Percentiles rank a stretch among this genome's conserved stretches.
Evolutionary conservation across 2,329 filamentous ascomycete genomes (phyloP).

Genomic region (Myriosclerotinia duriaeana): DNA sequence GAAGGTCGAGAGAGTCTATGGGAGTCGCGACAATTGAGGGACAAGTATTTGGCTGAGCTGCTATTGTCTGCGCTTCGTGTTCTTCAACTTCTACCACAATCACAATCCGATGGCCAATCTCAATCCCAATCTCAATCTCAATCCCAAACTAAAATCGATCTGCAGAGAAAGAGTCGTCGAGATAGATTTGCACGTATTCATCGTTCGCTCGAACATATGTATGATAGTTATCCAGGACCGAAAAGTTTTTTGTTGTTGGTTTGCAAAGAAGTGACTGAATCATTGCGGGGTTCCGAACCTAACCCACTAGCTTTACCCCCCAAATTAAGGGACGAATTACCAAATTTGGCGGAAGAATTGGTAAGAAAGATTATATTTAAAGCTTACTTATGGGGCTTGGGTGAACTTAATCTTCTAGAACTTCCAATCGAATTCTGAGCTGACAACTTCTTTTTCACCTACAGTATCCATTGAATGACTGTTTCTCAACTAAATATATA

Average conservation of each 20-base stretch:
- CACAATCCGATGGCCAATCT: slow-evolving; percentile 30
- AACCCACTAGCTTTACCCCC: slow-evolving; percentile 41
- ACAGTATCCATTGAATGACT: slow-evolving; percentile 44
- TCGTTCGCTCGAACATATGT: slow-evolving; percentile 43
- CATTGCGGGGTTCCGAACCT: slow-evolving; percentile 42
- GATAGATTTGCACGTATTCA: slow-evolving; percentile 45
- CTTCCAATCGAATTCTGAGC: not conserved
- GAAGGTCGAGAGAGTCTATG: slow-evolving; percentile 33
- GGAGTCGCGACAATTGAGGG: slow-evolving; percentile 37
- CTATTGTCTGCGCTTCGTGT: slow-evolving; percentile 44
- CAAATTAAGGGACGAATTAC: slow-evolving; percentile 41
- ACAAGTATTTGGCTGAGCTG: slow-evolving; percentile 44
- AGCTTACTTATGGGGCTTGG: slow-evolving; percentile 6
- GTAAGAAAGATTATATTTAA: slow-evolving; percentile 34
- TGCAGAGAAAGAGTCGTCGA: slow-evolving; percentile 42
- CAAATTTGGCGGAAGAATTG: slow-evolving; percentile 43
- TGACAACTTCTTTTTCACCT: slow-evolving; percentile 10
- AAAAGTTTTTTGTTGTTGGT: slow-evolving; percentile 44
- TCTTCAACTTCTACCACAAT: slow-evolving; percentile 44
- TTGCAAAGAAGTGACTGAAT: slow-evolving; percentile 43
- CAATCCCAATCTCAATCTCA: slow-evolving; percentile 39
- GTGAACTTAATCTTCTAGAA: not conserved
- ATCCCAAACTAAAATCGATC: slow-evolving; percentile 31
- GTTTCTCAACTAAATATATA: slow-evolving; percentile 42
- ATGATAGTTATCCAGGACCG: slow-evolving; percentile 44